Percentiles rank a stretch among this genome's conserved stretches.
Conservation (phyloP, 306 rosid genomes). For the Prinsepia uniflora region DNA sequence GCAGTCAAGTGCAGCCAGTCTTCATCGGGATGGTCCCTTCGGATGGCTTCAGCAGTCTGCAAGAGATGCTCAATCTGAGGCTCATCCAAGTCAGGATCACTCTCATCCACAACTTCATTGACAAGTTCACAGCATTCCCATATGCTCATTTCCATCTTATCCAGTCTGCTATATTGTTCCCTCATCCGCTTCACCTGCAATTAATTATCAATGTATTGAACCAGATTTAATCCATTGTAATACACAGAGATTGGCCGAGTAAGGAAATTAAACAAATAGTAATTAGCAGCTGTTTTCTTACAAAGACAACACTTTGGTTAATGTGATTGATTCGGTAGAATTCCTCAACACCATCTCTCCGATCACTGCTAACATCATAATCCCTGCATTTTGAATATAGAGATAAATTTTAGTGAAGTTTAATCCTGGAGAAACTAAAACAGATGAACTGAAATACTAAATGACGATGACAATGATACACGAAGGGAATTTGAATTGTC, state of each 20-base stretch:
- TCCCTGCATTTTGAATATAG: conserved; percentile 13
- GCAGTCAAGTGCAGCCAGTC: conserved; percentile 29
- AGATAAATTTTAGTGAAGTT: not conserved
- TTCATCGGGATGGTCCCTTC: conserved; percentile 28
- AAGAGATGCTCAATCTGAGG: conserved; percentile 31
- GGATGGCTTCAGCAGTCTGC: conserved; percentile 33
- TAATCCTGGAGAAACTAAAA: not conserved
- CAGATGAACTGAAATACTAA: not conserved
- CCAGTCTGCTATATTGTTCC: conserved; percentile 22
- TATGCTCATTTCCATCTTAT: conserved; percentile 29
- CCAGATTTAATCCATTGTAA: too few species aligned
- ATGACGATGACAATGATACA: not conserved
- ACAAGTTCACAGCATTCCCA: conserved; percentile 32
- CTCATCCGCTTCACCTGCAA: conserved; percentile 28
- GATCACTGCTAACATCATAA: conserved; percentile 42
- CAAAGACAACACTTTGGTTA: conserved; percentile 59
- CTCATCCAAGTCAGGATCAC: conserved; percentile 32
- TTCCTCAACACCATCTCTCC: conserved; percentile 54
- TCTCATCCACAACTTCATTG: conserved; percentile 27
- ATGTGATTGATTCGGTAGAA: conserved; percentile 64
- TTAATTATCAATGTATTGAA: not conserved
- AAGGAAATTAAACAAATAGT: not conserved
- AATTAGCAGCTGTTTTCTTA: conserved; percentile 28
- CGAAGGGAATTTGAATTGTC: not conserved
- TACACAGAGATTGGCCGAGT: not conserved